Conservation (phyloP, 129 eudicot genomes). For the Scalesia atractyloides region DNA sequence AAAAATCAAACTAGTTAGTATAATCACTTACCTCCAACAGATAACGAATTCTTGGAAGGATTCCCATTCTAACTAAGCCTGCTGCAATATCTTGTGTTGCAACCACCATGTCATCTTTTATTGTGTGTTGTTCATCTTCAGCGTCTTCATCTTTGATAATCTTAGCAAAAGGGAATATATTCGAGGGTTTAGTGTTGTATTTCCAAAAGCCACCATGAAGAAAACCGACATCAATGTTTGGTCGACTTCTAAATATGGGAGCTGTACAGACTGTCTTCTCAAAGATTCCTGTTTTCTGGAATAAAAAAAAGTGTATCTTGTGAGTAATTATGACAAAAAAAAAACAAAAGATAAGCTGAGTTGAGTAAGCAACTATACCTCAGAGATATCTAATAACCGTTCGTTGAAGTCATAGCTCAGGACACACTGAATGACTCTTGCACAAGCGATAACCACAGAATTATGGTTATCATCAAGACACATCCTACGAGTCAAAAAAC, state of each 20-base stretch:
- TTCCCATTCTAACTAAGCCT: constrained; percentile 96
- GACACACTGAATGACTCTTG: constrained; percentile 69
- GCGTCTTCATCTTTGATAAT: constrained; percentile 36
- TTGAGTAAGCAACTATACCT: constrained; percentile 46
- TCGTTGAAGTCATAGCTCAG: constrained; percentile 76
- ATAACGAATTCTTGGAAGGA: constrained; percentile 70
- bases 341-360: constrained; percentile 2
- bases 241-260: constrained; percentile 88
- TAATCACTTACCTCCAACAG: constrained; percentile 65
- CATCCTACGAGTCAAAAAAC: constrained; percentile 54
- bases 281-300: constrained; percentile 60
- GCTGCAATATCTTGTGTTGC: constrained; percentile 90
- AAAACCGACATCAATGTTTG: constrained; percentile 74
- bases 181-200: constrained; percentile 83
- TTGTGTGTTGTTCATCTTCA: constrained; percentile 80
- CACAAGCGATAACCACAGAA: constrained; percentile 86
- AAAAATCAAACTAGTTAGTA: not conserved
- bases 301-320: constrained; percentile 25
- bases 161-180: constrained; percentile 55
- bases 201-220: constrained; percentile 97
- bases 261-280: constrained; percentile 66
- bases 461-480: constrained; percentile 90
- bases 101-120: constrained; percentile 85
- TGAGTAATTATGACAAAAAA: constrained; percentile 5
- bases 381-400: constrained; percentile 56